Evolutionary conservation across 106 monocot genomes (phyloP).

Genomic region (Amphibolis antarctica): DNA sequence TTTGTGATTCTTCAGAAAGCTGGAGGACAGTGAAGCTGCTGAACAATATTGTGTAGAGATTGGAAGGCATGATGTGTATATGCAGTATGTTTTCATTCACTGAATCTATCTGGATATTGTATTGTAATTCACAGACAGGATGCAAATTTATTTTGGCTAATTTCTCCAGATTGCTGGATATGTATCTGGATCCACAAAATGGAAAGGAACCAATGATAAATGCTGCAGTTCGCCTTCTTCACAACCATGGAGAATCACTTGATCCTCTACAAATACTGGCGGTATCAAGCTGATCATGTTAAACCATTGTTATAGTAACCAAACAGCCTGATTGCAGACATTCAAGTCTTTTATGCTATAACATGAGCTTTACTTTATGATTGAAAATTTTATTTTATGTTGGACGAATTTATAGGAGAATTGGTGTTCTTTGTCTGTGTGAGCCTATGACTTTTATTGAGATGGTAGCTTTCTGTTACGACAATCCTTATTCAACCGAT

Average conservation of each 20-base stretch:
- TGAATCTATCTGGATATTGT: background rate
- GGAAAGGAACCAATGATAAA: slow-evolving; percentile 89
- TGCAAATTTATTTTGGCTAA: background rate
- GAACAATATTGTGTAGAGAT: slow-evolving; percentile 97
- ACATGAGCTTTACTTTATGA: background rate
- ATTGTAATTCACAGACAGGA: background rate
- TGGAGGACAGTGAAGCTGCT: slow-evolving; percentile 94
- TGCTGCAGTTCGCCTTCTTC: slow-evolving; percentile 87
- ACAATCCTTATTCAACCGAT: too few species aligned
- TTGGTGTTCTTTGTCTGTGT: too few species aligned
- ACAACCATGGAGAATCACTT: slow-evolving; percentile 84
- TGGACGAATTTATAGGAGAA: too few species aligned
- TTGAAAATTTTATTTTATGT: too few species aligned
- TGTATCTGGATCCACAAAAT: slow-evolving; percentile 88
- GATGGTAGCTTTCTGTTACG: too few species aligned
- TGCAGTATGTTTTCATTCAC: slow-evolving; percentile 53
- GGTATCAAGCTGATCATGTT: slow-evolving; percentile 27
- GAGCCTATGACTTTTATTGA: too few species aligned
- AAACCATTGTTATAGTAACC: background rate
- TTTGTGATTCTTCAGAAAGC: slow-evolving; percentile 44
- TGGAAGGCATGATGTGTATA: slow-evolving; percentile 88
- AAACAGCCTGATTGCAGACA: background rate
- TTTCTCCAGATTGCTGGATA: slow-evolving; percentile 60
- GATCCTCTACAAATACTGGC: slow-evolving; percentile 92
- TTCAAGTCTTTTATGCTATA: background rate